These are phyloP conservation scores for Fusarium udum DNA, from an alignment of 2,329 filamentous ascomycete genomes.

Conservation along the genomic window DNA sequence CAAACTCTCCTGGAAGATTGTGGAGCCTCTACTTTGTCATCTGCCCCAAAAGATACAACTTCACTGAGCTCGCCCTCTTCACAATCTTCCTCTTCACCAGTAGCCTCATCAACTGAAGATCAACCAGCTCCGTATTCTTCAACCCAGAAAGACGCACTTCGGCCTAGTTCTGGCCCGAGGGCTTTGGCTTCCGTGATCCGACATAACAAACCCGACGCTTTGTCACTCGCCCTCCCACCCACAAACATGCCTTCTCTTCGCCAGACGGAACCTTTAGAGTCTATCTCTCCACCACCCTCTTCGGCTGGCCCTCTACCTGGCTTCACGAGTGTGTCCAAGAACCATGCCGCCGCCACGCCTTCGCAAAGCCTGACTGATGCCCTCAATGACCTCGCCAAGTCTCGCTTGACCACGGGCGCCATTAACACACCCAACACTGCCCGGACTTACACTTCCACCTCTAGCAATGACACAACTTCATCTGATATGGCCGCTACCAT, in stretches of 20 bases:
- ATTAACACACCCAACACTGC: conserved; percentile 38
- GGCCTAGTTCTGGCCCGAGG: conserved; percentile 74
- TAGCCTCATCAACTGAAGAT: conserved; percentile 8
- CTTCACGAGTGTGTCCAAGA: conserved; percentile 9
- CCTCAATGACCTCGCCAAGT: conserved; percentile 62
- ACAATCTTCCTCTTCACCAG: conserved; percentile 10
- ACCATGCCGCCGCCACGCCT: conserved; percentile 53
- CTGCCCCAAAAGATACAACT: conserved; percentile 16
- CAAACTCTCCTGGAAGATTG: conserved; percentile 35
- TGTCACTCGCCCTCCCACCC: conserved; percentile 57
- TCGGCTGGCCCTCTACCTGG: conserved; percentile 10
- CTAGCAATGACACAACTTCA: conserved; percentile 21
- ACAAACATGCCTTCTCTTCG: conserved; percentile 63
- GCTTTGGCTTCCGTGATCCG: conserved; percentile 75
- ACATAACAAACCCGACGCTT: conserved; percentile 69
- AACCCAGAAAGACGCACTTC: conserved; percentile 7
- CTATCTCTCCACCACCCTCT: conserved; percentile 29
- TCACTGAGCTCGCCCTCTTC: conserved; percentile 3
- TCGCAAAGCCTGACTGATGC: conserved; percentile 72
- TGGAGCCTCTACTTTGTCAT: conserved; percentile 37
- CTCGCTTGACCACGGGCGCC: conserved; percentile 46
- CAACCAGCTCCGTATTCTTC: conserved; percentile 41
- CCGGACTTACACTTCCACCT: conserved; percentile 20
- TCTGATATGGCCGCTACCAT: conserved; percentile 26
- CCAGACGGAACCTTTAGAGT: conserved; percentile 48